phyloP scores from a whole-genome alignment of 1,139 yeast genomes.

The Taphrina pruni region DNA sequence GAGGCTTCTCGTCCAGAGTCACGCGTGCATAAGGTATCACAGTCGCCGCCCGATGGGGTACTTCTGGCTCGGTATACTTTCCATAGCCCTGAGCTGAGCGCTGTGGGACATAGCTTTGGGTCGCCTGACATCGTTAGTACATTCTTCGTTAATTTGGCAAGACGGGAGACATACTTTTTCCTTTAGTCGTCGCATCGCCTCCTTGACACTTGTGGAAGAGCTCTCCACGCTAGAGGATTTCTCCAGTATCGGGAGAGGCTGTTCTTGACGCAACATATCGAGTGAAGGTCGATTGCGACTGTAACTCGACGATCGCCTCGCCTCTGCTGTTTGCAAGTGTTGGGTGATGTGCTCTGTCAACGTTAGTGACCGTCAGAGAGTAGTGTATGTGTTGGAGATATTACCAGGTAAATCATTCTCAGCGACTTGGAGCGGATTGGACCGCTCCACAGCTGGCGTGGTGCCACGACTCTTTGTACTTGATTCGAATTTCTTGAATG shows the following conservation, averaged over 20 bases:
- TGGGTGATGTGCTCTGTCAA: slow-evolving; percentile 23
- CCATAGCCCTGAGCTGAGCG: slow-evolving; percentile 38
- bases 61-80: slow-evolving; percentile 33
- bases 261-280: slow-evolving; percentile 4
- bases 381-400: neutral
- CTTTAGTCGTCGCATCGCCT: slow-evolving; percentile 33
- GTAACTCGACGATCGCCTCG: slow-evolving; percentile 34
- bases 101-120: slow-evolving; percentile 32
- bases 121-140: slow-evolving; percentile 14
- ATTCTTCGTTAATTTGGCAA: neutral
- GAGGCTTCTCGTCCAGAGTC: neutral
- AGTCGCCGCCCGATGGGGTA: slow-evolving; percentile 29
- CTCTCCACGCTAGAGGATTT: slow-evolving; percentile 24
- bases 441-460: slow-evolving; percentile 19
- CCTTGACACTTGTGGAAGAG: slow-evolving; percentile 32
- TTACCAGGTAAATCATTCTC: slow-evolving; percentile 36
- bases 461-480: slow-evolving; percentile 8
- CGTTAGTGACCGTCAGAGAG: neutral
- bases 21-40: slow-evolving; percentile 22
- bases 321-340: slow-evolving; percentile 26
- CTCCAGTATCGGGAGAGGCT: slow-evolving; percentile 1
- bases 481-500: slow-evolving; percentile 46
- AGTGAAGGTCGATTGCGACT: slow-evolving; percentile 16
- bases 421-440: slow-evolving; percentile 29
- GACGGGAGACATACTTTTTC: slow-evolving; percentile 10